Evolutionary conservation across 2,329 filamentous ascomycete genomes (phyloP), one percentile per base, ranked within the genome.

Genomic region (Aureobasidium sp.): DNA sequence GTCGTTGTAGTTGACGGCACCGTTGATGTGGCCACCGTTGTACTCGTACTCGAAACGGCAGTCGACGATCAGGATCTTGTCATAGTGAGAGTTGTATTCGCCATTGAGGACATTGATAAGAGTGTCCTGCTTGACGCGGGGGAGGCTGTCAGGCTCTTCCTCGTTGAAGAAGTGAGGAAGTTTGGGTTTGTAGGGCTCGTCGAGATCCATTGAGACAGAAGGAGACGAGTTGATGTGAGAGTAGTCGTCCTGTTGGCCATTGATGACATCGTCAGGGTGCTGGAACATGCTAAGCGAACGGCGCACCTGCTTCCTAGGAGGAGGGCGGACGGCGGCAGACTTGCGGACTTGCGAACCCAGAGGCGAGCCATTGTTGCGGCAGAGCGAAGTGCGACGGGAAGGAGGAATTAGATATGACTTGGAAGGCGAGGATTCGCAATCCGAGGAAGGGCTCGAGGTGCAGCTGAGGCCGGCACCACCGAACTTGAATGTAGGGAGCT

Each of bases 31-130:
- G 37, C 94, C 94, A 62, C 94, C 94, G 17, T 96, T 88, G 73
- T 95, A 99, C 77, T 99, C 94, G 75, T 99, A 99, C 80, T 99
- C 94, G 73, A 99, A 99, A 23, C 94, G 89, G 75, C 94, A 99
- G 75, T 99, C 94, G 70, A 99, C 88, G 70, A 99, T 82, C 75
- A 96, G 84, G 73, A 90, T 87, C 72, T 92, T 84, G 64, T 91
- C 86, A 73, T 89, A 97, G 27, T 84, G 75, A 29, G 87, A 81
- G 69, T 86, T 84, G 76, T 87, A 96, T 68, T 89, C 88, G 64
- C 91, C 91, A 74, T 96, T 89, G 65, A 99, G 81, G 39, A 99
- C 84, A n/a, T 91, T 84, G 62, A 96, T 78, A 73, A 99, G 83
- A 3, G 91, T 96, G 55, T 86, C 82, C 71, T 87, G 87, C 62